A percentile compares a stretch with the other conserved stretches of the same genome.
Evolutionary conservation across 75 land plant genomes (phyloP).

Genomic region (Isoetes taiwanensis): DNA sequence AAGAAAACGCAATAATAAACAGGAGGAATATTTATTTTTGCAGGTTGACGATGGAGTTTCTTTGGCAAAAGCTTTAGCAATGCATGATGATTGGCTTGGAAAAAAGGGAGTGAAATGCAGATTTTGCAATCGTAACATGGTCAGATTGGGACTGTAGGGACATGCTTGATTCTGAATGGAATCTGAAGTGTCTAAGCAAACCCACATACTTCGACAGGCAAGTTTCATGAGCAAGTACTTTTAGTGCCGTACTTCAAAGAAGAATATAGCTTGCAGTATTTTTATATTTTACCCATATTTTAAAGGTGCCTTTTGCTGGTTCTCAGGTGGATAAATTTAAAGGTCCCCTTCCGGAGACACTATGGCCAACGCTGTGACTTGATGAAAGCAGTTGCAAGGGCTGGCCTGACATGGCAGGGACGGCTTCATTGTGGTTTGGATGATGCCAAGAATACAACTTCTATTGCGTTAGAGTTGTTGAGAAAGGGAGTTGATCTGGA

Average conservation of each 20-base stretch:
- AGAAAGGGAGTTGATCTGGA: constrained; percentile 40
- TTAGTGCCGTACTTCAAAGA: no score
- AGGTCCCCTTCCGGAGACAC: constrained; percentile 47
- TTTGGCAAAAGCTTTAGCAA: constrained; percentile 58
- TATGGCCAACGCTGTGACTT: constrained; percentile 58
- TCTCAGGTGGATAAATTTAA: constrained; percentile 88
- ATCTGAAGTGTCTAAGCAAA: constrained; percentile 54
- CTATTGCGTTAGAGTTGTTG: constrained; percentile 51
- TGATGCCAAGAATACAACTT: constrained; percentile 89
- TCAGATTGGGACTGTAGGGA: constrained; percentile 84
- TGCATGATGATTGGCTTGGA: constrained; percentile 91
- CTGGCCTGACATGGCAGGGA: constrained; percentile 75
- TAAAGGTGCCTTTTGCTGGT: background rate
- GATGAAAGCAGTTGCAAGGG: constrained; percentile 61
- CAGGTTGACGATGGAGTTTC: constrained; percentile 73
- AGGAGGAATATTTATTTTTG: background rate
- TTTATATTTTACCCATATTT: background rate
- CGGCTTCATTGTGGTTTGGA: constrained; percentile 88
- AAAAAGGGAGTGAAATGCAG: constrained; percentile 73
- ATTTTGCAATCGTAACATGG: constrained; percentile 89
- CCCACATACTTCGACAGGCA: constrained; percentile 88
- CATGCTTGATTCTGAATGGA: constrained; percentile 86
- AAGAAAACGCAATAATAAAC: background rate
- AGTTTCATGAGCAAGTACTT: no score
- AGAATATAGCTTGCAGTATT: no score